phyloP scores from a whole-genome alignment of 1,139 yeast genomes.

The Scheffersomyces titani region DNA sequence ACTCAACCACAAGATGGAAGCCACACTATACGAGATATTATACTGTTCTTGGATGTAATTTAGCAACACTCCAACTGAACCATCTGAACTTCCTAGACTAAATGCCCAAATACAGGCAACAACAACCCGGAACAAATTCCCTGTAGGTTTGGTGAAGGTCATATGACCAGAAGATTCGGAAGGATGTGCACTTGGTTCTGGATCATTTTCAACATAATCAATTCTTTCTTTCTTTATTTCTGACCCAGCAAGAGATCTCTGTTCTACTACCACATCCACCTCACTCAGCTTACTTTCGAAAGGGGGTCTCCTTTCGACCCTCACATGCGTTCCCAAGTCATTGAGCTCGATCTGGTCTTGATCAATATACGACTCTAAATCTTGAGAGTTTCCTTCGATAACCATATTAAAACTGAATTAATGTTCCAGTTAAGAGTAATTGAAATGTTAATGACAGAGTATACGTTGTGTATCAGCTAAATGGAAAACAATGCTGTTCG shows the following conservation, averaged over 20 bases:
- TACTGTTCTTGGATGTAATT: slow-evolving; percentile 43
- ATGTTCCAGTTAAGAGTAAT: background rate
- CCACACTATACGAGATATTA: slow-evolving; percentile 39
- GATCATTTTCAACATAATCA: background rate
- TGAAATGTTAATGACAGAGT: too few species aligned
- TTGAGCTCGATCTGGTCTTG: background rate
- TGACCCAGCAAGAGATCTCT: background rate
- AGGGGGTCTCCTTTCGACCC: slow-evolving; percentile 8
- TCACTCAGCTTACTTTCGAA: slow-evolving; percentile 11
- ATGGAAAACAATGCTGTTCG: background rate
- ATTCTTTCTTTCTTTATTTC: background rate
- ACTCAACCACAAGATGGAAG: slow-evolving; percentile 46
- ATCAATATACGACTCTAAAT: background rate
- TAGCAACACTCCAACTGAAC: slow-evolving; percentile 46
- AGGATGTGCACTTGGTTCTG: background rate
- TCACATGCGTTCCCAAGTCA: background rate
- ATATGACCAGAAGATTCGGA: slow-evolving; percentile 9
- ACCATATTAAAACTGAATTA: background rate
- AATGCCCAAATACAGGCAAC: slow-evolving; percentile 42
- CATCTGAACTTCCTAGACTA: slow-evolving; percentile 30
- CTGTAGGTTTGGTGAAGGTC: slow-evolving; percentile 38
- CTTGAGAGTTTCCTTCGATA: background rate
- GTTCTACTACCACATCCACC: background rate
- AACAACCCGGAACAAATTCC: slow-evolving; percentile 40
- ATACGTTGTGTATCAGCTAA: too few species aligned